Evolutionary conservation across 495 filamentous ascomycete genomes (phyloP).

Genomic region (Hypoxylon fragiforme): DNA sequence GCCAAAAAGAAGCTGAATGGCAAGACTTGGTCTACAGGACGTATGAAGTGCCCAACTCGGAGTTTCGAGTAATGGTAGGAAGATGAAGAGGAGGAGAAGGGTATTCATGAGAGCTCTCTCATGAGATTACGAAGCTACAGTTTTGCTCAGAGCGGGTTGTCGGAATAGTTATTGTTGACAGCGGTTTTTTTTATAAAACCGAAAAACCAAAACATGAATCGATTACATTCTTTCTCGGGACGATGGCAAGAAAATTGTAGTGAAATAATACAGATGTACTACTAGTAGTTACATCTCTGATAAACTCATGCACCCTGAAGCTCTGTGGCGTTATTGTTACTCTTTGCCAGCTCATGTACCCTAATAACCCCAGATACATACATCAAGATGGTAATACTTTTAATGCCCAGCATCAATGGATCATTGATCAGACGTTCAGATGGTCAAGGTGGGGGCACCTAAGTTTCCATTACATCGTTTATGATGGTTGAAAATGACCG

Average conservation of each 20-base stretch:
- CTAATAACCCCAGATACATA: no score
- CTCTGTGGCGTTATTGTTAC: no score
- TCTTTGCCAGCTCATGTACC: no score
- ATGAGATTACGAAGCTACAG: slow-evolving; percentile 3
- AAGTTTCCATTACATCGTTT: background rate
- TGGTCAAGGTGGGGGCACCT: background rate
- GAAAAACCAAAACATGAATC: background rate
- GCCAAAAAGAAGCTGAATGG: background rate
- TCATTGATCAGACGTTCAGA: background rate
- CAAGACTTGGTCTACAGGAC: no score
- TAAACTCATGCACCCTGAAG: no score
- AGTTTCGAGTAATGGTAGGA: no score
- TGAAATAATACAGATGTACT: no score
- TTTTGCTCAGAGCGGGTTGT: slow-evolving; percentile 2
- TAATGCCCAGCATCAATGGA: background rate
- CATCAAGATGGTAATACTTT: no score
- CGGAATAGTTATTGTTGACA: background rate
- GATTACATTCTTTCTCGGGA: slow-evolving; percentile 2
- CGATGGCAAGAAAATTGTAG: background rate
- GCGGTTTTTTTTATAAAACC: no score
- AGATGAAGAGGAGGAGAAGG: no score
- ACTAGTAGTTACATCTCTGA: no score
- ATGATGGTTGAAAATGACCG: slow-evolving; percentile 4
- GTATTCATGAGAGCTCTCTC: background rate
- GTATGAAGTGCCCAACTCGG: no score